Percentiles rank a stretch among this genome's conserved stretches.
These are phyloP conservation scores for Leishmania arabica DNA, from an alignment of 208 protist species.

Conservation along the genomic window DNA sequence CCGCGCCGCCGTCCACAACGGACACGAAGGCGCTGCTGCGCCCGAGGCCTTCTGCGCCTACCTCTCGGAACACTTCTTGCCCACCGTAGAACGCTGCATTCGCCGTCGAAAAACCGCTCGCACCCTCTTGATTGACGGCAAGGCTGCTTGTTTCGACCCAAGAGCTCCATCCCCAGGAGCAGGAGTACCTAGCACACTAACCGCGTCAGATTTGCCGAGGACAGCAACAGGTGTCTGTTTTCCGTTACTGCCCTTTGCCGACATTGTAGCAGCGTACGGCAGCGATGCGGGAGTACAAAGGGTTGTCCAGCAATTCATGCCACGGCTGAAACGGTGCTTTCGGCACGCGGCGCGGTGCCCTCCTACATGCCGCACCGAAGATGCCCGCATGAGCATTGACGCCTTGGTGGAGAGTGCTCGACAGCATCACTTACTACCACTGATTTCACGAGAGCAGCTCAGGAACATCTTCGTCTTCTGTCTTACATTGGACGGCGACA, in stretches of 20 bases:
- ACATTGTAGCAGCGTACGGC: conserved; percentile 10
- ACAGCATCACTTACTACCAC: conserved; percentile 45
- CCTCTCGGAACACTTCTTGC: conserved; percentile 32
- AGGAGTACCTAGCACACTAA: not conserved
- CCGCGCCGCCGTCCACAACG: not conserved
- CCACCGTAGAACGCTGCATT: conserved; percentile 19
- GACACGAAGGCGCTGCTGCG: not conserved
- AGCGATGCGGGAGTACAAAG: conserved; percentile 29
- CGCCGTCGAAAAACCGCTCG: not conserved
- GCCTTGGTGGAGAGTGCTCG: conserved; percentile 45
- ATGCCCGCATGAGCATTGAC: conserved; percentile 46
- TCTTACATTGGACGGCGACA: conserved; percentile 13
- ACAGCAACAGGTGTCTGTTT: not conserved
- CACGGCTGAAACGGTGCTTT: conserved; percentile 50
- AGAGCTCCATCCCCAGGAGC: not conserved
- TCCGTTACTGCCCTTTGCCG: not conserved
- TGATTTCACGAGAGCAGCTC: conserved; percentile 45
- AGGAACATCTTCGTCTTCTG: conserved; percentile 51
- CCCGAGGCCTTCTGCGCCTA: conserved; percentile 1
- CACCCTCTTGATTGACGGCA: not conserved
- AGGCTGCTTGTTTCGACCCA: not conserved
- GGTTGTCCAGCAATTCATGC: conserved; percentile 37
- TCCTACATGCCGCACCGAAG: not conserved
- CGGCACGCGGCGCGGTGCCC: conserved; percentile 17
- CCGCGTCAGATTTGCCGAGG: not conserved